Evolutionary conservation across 1,284 basidiomycete species (phyloP), one percentile per base, ranked within the genome.

Genomic region (Marasmius fiardii): DNA sequence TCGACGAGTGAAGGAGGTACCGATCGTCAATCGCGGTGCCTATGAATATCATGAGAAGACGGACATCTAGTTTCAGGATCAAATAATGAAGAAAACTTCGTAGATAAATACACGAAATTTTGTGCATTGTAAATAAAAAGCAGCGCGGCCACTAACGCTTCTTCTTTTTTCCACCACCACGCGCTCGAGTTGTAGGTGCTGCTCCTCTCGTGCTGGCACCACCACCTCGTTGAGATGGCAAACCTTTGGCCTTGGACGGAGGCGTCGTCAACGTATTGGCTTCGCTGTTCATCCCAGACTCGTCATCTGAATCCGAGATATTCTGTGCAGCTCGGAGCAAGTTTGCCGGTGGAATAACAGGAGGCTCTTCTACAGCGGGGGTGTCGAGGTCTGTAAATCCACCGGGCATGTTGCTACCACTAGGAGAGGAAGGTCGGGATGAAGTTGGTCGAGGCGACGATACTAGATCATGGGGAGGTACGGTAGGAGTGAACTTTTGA

Each of bases 231-330:
- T n/a, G 24, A n/a, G 26, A n/a, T 8, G 56, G 56, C 28, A 57
- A 39, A 12, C 56, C 56, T 16, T 48, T 52, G 6, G 47, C 33
- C 8, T 51, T 39, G 24, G 52, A 44, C 34, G 56, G 56, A 28
- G 56, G 56, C 16, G 56, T 57, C 14, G 56, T 57, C 41, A 57
- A 28, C 16, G 56, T 57, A 18, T 57, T 54, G 1, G 55, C 52
- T 21, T 57, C 56, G 37, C 56, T 57, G 28, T 48, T 53, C 56
- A 57, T 49, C 14, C 56, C 56, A 8, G 56, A 57, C 7, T 47
- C 52, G 43, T 53, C 52, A 21, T 53, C 51, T 12, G 56, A 57
- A 31, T 57, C 56, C 20, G 52, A 51, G 14, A 50, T 52, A 39
- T 52, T 53, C 21, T 57, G 52, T 4, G 48, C 34, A 21, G 56